Base-by-base conservation (phyloP, 139 green algal species). In the Closterium sp. region DNA sequence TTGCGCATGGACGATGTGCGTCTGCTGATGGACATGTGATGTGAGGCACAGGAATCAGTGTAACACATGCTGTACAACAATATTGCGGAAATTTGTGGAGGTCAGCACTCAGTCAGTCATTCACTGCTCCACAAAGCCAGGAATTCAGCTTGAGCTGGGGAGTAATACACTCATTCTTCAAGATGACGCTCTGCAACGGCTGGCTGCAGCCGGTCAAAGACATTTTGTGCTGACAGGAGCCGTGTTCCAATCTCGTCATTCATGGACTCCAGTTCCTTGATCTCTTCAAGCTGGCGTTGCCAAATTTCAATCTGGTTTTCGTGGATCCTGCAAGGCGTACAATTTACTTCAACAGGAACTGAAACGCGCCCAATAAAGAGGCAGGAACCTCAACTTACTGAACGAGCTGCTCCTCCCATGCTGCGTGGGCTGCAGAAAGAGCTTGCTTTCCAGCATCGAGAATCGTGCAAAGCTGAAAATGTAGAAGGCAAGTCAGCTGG, bases 21-120 rank as follows among this genome's bases (percentile, higher is more conserved):
- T 86, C 30, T 86, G 83, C n/a, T 86, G 5, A 86, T 34, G n/a
- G n/a, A 86, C 83, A 34, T 86, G 83, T 86, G 25, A 86, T n/a
- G n/a, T n/a, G n/a, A n/a, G n/a, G n/a, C n/a, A n/a, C n/a, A n/a
- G n/a, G n/a, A n/a, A n/a, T n/a, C n/a, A n/a, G n/a, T n/a, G 28
- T 86, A 23, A 31, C 7, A 86, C 83, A 23, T 34, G 83, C n/a
- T 86, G 7, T 25, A 86, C 83, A 34, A 34, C 16, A n/a, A n/a
- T n/a, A n/a, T n/a, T n/a, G n/a, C n/a, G n/a, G n/a, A 12, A 86
- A 86, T 31, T 86, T 34, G 83, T n/a, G n/a, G n/a, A n/a, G n/a
- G n/a, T n/a, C n/a, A n/a, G n/a, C n/a, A n/a, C n/a, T n/a, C n/a
- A n/a, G n/a, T n/a, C n/a, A n/a, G n/a, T n/a, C n/a, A n/a, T n/a